A percentile compares a stretch with the other conserved stretches of the same genome.
phyloP scores from a whole-genome alignment of 2,329 filamentous ascomycete species.

The Exserohilum rostratum region DNA sequence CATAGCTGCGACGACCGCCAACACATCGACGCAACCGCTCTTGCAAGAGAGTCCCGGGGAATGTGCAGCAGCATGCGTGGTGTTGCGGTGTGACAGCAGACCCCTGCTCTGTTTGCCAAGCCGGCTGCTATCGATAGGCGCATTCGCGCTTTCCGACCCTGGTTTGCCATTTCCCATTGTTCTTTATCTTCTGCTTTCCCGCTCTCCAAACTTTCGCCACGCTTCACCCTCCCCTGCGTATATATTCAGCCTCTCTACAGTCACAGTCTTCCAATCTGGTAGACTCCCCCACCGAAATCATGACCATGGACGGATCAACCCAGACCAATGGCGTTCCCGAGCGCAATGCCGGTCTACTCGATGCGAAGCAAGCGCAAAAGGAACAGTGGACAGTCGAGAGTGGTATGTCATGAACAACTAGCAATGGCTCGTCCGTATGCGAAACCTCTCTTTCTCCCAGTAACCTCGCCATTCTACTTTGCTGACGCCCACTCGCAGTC shows the following conservation, averaged over 20 bases:
- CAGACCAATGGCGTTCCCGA: conserved; percentile 50
- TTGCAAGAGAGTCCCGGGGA: not conserved
- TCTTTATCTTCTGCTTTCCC: conserved; percentile 10
- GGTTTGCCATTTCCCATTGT: conserved; percentile 6
- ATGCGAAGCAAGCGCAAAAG: conserved; percentile 28
- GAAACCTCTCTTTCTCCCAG: conserved; percentile 28
- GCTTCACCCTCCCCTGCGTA: not conserved
- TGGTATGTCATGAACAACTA: conserved; percentile 49
- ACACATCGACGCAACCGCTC: conserved; percentile 1
- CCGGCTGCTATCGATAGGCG: conserved; percentile 27
- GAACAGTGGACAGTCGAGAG: conserved; percentile 52
- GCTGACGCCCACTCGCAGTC: conserved; percentile 52
- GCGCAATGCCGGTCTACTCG: conserved; percentile 45
- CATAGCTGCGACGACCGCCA: conserved; percentile 23
- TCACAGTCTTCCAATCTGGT: not conserved
- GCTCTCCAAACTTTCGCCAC: conserved; percentile 10
- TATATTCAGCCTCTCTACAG: not conserved
- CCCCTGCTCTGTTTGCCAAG: conserved; percentile 24
- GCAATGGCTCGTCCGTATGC: conserved; percentile 38
- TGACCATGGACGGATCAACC: conserved; percentile 45
- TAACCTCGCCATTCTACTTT: not conserved
- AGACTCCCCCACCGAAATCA: conserved; percentile 12
- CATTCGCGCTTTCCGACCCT: conserved; percentile 54
- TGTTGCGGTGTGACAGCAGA: conserved; percentile 18
- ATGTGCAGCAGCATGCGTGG: conserved; percentile 7